Percentiles rank a stretch among this genome's conserved stretches.
These are phyloP conservation scores for Smallanthus sonchifolius DNA, from an alignment of 129 eudicot genomes.

Conservation along the genomic window DNA sequence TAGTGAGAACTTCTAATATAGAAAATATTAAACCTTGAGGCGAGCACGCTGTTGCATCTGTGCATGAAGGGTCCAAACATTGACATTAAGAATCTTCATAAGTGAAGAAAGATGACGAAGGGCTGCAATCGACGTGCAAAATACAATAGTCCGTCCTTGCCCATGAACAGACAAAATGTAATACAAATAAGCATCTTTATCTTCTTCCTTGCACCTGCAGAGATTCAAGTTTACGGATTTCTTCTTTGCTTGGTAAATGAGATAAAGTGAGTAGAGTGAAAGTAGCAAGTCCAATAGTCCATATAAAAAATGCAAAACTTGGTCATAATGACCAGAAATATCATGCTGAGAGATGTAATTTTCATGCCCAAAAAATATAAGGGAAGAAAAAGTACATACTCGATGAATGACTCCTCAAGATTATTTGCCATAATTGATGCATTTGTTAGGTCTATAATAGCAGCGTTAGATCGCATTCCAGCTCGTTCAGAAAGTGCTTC, in stretches of 20 bases:
- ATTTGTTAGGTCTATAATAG: slow-evolving; percentile 78
- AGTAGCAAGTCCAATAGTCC: background rate
- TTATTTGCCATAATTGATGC: slow-evolving; percentile 72
- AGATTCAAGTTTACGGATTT: slow-evolving; percentile 1
- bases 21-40: slow-evolving; percentile 53
- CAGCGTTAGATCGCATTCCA: slow-evolving; percentile 89
- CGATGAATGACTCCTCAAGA: slow-evolving; percentile 91
- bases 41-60: slow-evolving; percentile 99
- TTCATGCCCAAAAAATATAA: slow-evolving; percentile 1
- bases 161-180: slow-evolving; percentile 89
- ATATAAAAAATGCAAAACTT: background rate
- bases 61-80: slow-evolving; percentile 78
- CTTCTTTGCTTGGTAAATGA: slow-evolving; percentile 8
- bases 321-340: background rate
- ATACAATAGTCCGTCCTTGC: slow-evolving; percentile 84
- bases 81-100: slow-evolving; percentile 53
- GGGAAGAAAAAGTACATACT: slow-evolving; percentile 45
- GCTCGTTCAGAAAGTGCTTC: slow-evolving; percentile 91
- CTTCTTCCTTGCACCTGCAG: slow-evolving; percentile 93
- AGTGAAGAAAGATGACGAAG: slow-evolving; percentile 75
- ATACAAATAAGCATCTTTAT: slow-evolving; percentile 89
- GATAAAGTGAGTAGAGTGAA: background rate
- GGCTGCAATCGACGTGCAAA: slow-evolving; percentile 97
- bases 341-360: background rate
- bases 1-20: background rate